Evolutionary conservation across 768 basidiomycete species (phyloP).

Genomic region (Cubamyces lactineus): DNA sequence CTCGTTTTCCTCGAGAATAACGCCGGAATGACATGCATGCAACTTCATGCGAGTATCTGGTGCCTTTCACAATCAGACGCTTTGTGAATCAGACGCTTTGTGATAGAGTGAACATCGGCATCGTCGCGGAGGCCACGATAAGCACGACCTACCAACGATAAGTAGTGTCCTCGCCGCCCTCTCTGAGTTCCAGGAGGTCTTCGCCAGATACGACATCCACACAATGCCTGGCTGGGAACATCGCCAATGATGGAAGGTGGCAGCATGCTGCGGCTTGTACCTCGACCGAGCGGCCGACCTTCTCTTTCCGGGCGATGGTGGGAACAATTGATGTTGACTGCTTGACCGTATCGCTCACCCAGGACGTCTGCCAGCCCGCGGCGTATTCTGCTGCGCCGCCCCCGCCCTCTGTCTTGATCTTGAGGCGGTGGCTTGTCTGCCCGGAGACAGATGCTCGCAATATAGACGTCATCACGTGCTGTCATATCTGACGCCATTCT

Average conservation of each 20-base stretch:
- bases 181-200: not conserved
- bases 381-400: not conserved
- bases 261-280: not conserved
- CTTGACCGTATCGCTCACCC: conserved; percentile 11
- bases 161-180: not conserved
- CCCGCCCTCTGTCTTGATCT: not conserved
- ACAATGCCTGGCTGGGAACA: not conserved
- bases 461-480: not conserved
- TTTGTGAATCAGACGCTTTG: not conserved
- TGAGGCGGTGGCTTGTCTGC: not conserved
- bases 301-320: not conserved
- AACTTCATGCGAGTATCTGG: not conserved
- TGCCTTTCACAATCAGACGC: not conserved
- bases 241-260: conserved; percentile 2
- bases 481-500: not conserved
- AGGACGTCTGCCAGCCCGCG: not conserved
- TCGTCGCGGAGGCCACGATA: not conserved
- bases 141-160: not conserved
- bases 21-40: not conserved
- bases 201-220: not conserved
- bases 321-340: not conserved
- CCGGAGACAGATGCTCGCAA: not conserved
- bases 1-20: too few relatives aligned
- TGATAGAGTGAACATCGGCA: not conserved
- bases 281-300: not conserved